These are phyloP conservation scores for Ophiosphaerella korrae DNA, from an alignment of 2,329 filamentous ascomycete species.

Conservation along the genomic window DNA sequence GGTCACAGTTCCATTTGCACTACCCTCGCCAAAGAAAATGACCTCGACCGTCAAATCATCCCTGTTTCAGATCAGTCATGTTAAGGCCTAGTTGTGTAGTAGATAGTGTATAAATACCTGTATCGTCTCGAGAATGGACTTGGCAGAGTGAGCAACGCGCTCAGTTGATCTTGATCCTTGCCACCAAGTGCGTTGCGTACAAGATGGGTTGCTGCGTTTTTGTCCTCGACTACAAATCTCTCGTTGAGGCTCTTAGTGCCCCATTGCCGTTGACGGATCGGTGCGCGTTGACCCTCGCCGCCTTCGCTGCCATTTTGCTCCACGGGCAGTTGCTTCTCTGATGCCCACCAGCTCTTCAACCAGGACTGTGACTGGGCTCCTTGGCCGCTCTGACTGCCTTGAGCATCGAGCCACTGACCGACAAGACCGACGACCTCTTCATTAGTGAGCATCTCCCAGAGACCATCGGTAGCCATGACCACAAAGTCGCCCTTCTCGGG, in stretches of 20 bases:
- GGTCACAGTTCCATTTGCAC: conserved; percentile 76
- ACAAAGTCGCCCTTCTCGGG: conserved; percentile 92
- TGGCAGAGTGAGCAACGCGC: conserved; percentile 86
- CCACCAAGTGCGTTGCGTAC: conserved; percentile 94
- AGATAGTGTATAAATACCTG: conserved; percentile 62
- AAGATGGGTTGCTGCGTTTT: conserved; percentile 94
- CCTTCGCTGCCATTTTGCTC: conserved; percentile 63
- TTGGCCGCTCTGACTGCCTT: conserved; percentile 54
- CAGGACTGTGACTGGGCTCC: conserved; percentile 60
- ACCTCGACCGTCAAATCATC: conserved; percentile 98
- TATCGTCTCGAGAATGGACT: conserved; percentile 91
- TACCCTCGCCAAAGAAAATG: conserved; percentile 91
- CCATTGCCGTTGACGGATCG: conserved; percentile 90
- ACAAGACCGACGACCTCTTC: conserved; percentile 97
- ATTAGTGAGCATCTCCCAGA: conserved; percentile 99
- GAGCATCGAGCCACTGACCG: conserved; percentile 92
- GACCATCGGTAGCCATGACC: conserved; percentile 92
- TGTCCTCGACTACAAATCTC: conserved; percentile 92
- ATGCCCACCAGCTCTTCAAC: conserved; percentile 71
- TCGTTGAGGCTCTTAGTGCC: conserved; percentile 74
- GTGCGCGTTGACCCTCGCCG: conserved; percentile 76
- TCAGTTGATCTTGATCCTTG: conserved; percentile 90
- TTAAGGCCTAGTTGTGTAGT: not conserved
- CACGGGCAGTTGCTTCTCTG: conserved; percentile 70
- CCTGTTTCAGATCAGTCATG: conserved; percentile 52